Evolutionary conservation across 257 asterid genomes (phyloP).

Genomic region (Lithospermum erythrorhizon): DNA sequence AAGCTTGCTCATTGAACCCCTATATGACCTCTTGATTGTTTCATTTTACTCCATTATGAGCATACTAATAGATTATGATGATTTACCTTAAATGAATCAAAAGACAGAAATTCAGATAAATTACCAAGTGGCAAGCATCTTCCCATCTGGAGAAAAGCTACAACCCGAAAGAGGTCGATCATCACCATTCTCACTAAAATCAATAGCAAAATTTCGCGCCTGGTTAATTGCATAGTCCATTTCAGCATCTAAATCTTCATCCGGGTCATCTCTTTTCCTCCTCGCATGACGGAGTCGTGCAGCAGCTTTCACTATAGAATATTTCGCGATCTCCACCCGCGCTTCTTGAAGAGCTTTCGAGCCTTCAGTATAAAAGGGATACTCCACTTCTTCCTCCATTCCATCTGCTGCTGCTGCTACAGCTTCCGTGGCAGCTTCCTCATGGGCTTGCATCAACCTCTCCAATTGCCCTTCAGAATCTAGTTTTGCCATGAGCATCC

Average conservation of each 20-base stretch:
- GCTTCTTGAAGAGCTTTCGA: slow-evolving; percentile 55
- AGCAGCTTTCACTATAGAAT: slow-evolving; percentile 74
- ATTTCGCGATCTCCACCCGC: slow-evolving; percentile 60
- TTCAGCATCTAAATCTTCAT: slow-evolving; percentile 95
- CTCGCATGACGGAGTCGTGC: slow-evolving; percentile 66
- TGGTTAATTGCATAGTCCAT: slow-evolving; percentile 71
- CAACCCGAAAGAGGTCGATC: slow-evolving; percentile 93
- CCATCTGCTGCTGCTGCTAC: slow-evolving; percentile 34
- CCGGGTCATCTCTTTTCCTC: slow-evolving; percentile 85
- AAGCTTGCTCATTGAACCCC: no score
- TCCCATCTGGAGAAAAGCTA: slow-evolving; percentile 72
- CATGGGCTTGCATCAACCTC: slow-evolving; percentile 87
- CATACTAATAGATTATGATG: no score
- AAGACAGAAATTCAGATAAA: neutral
- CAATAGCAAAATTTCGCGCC: slow-evolving; percentile 51
- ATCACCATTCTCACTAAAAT: slow-evolving; percentile 80
- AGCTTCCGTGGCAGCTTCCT: slow-evolving; percentile 47
- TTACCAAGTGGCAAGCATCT: slow-evolving; percentile 92
- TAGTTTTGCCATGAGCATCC: slow-evolving; percentile 70
- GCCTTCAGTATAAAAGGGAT: slow-evolving; percentile 92
- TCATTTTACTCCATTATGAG: no score
- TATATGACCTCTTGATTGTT: no score
- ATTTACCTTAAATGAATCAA: no score
- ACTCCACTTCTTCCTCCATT: slow-evolving; percentile 61
- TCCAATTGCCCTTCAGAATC: slow-evolving; percentile 86